Evolutionary conservation across 345 rosid species (phyloP).

Genomic region (Camelina hispida): DNA sequence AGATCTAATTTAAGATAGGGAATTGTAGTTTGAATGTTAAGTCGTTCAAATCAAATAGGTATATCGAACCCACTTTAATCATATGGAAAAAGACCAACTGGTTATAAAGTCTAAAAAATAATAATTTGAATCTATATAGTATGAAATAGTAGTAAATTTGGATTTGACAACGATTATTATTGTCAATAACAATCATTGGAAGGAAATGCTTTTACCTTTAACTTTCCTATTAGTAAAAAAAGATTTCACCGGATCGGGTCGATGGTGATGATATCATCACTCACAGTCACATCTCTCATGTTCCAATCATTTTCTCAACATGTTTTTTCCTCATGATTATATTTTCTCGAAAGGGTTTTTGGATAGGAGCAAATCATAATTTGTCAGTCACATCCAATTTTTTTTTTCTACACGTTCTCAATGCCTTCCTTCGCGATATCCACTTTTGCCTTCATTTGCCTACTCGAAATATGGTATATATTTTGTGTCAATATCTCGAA

Average conservation of each 20-base stretch:
- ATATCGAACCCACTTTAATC: slow-evolving; percentile 37
- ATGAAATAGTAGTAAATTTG: slow-evolving; percentile 21
- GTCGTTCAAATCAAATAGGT: slow-evolving; percentile 35
- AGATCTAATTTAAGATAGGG: slow-evolving; percentile 23
- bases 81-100: slow-evolving; percentile 44
- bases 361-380: slow-evolving; percentile 17
- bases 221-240: slow-evolving; percentile 19
- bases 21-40: slow-evolving; percentile 33
- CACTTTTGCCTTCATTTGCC: background rate
- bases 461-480: background rate
- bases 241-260: slow-evolving; percentile 28
- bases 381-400: background rate
- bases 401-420: slow-evolving; percentile 13
- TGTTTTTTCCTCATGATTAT: background rate
- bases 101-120: slow-evolving; percentile 22
- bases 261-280: slow-evolving; percentile 1
- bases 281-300: slow-evolving; percentile 1
- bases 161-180: slow-evolving; percentile 35
- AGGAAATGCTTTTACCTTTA: slow-evolving; percentile 33
- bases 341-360: background rate
- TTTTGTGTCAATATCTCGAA: slow-evolving; percentile 18
- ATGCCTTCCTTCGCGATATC: slow-evolving; percentile 1
- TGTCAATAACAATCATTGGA: slow-evolving; percentile 36
- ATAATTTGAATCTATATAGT: background rate
- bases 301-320: slow-evolving; percentile 24